Evolutionary conservation across 306 rosid genomes (phyloP), one percentile per base, ranked within the genome.

Genomic region (Glycine tomentella): DNA sequence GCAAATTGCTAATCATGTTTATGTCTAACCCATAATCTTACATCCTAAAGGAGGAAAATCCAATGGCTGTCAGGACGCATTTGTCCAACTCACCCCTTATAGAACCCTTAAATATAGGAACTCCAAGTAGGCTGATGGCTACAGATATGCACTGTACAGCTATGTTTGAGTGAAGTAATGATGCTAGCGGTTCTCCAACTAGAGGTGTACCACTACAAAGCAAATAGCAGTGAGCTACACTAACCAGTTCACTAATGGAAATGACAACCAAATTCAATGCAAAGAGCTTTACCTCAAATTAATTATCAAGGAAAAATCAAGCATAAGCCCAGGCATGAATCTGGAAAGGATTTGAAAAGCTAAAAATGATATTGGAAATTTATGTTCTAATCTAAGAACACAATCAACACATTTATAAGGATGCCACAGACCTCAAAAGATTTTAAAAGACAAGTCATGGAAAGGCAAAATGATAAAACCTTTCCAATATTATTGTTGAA

Each of bases 21-120:
- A 80, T 55, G 42, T 38, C 51, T 67, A 49, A 67, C 34, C 44
- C 65, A 20, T 40, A 66, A 48, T 62, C 74, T 76, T 71, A 63
- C 55, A 77, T 12, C 72, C 51, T 34, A 34, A 72, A 72, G 31
- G 71, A 36, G 63, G 74, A 75, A 78, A 69, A 17, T 61, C 31
- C 15, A 33, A 6, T 1, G 13, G 61, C 56, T 31, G 44, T 70
- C 64, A 20, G 33, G 62, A 53, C 7, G 8, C 64, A 69, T 62
- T 40, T 50, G 72, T 58, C 74, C 81, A 79, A 25, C 58, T 74
- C 53, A 52, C 48, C 75, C 40, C 13, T 20, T 15, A 25, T 1
- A 25, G 31, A 25, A 25, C 31, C 31, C 31, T 25, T 25, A 62
- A 9, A 16, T 12, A 62, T 34, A 62, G 69, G 69, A 62, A 13